A percentile compares a stretch with the other conserved stretches of the same genome.
Evolutionary conservation across 257 asterid species (phyloP).

Genomic region (Salvia rosmarinus): DNA sequence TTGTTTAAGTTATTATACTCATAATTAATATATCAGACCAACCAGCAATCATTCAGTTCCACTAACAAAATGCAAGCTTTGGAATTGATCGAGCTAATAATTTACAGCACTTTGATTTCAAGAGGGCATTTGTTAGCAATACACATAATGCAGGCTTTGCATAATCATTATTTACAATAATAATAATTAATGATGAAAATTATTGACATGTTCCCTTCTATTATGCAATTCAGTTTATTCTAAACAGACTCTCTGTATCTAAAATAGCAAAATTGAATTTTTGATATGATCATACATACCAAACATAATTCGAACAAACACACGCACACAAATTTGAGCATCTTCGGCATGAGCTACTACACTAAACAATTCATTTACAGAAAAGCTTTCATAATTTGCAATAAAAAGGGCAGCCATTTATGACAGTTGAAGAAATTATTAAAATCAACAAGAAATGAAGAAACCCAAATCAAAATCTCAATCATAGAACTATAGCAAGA

Average conservation of each 20-base stretch:
- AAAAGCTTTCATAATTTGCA: not conserved
- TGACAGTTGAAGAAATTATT: not conserved
- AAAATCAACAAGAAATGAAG: not conserved
- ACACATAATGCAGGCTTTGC: not conserved
- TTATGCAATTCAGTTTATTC: not conserved
- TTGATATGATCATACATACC: slow-evolving; percentile 5
- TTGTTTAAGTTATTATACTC: too few species aligned
- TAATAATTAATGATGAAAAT: too few species aligned
- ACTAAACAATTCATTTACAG: too few species aligned
- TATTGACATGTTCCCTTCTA: not conserved
- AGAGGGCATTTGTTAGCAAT: not conserved
- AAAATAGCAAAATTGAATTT: not conserved
- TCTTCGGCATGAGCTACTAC: too few species aligned
- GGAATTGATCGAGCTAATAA: not conserved
- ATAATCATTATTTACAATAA: not conserved
- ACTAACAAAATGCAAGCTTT: not conserved
- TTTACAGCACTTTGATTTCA: not conserved
- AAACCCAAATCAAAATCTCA: slow-evolving; percentile 26
- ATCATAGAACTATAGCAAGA: not conserved
- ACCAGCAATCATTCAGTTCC: too few species aligned
- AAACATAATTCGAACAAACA: not conserved
- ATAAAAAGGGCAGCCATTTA: not conserved
- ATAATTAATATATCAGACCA: too few species aligned
- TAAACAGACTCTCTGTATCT: not conserved
- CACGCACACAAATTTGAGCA: too few species aligned